Evolutionary conservation across 129 eudicot genomes (phyloP).

Genomic region (Centrapalus pauciflorus): DNA sequence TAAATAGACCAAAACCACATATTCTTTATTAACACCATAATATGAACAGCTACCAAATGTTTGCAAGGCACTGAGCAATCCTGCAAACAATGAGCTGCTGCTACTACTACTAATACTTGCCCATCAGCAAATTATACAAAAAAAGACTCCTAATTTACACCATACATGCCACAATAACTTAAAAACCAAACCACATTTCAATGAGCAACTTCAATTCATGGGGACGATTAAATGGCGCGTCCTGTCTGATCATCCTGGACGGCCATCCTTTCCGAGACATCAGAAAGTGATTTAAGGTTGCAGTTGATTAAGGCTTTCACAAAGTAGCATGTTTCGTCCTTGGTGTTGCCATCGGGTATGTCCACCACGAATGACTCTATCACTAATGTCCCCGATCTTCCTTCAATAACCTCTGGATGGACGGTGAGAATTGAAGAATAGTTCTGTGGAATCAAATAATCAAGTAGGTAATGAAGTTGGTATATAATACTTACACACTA

Average conservation of each 20-base stretch:
- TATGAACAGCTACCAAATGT: constrained; percentile 9
- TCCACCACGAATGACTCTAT: constrained; percentile 63
- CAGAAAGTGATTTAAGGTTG: constrained; percentile 61
- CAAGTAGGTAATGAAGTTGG: background rate
- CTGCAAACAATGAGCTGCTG: constrained; percentile 33
- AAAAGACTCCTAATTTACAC: background rate
- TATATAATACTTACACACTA: background rate
- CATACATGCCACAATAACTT: constrained; percentile 11
- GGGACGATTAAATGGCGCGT: constrained; percentile 1
- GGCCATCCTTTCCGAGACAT: constrained; percentile 60
- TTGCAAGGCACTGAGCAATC: background rate
- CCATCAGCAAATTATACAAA: background rate
- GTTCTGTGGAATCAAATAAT: constrained; percentile 32
- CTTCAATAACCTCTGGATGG: constrained; percentile 52
- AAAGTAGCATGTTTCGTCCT: constrained; percentile 70
- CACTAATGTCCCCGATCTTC: constrained; percentile 54
- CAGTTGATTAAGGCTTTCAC: constrained; percentile 64
- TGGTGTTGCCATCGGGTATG: constrained; percentile 64
- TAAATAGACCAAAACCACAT: background rate
- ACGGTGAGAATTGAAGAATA: constrained; percentile 61
- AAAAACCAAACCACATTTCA: constrained; percentile 5
- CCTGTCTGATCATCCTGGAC: constrained; percentile 15
- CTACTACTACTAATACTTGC: background rate
- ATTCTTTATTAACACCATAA: constrained; percentile 3
- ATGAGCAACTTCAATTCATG: background rate